Evolutionary conservation across 139 green algal genomes (phyloP).

Genomic region (Yamagishiella unicocca): DNA sequence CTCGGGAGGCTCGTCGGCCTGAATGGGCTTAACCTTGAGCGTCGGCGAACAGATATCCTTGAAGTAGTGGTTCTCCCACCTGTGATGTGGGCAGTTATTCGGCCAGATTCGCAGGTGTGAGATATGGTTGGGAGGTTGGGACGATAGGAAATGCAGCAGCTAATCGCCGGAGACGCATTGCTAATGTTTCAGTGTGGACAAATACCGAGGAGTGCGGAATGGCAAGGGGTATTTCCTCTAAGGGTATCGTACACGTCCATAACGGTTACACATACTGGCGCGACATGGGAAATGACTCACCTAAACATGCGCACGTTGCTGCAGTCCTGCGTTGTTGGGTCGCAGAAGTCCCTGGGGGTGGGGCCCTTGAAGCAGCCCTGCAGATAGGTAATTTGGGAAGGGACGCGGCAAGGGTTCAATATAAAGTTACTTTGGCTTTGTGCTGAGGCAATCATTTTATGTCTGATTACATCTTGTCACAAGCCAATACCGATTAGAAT

Average conservation of each 20-base stretch:
- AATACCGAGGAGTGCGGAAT: too few relatives aligned
- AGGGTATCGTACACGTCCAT: too few relatives aligned
- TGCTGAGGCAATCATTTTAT: too few relatives aligned
- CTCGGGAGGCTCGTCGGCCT: background rate
- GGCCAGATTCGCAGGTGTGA: background rate
- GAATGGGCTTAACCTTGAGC: background rate
- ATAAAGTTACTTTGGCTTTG: too few relatives aligned
- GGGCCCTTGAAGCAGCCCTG: conserved; percentile 16
- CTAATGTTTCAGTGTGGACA: too few relatives aligned
- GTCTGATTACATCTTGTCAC: too few relatives aligned
- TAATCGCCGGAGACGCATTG: too few relatives aligned
- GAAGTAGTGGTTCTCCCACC: conserved; percentile 31
- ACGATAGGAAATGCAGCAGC: too few relatives aligned
- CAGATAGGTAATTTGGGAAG: background rate
- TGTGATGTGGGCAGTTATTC: background rate
- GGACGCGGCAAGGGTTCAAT: background rate
- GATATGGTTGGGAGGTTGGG: too few relatives aligned
- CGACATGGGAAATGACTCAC: background rate
- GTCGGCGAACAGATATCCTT: conserved; percentile 12
- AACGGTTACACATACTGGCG: too few relatives aligned
- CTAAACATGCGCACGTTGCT: conserved; percentile 30
- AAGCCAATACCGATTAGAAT: too few relatives aligned
- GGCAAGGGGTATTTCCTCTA: too few relatives aligned
- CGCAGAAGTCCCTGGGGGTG: background rate
- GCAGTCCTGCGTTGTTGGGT: background rate